Evolutionary conservation across 148 eudicot genomes (phyloP).

Genomic region (Silene latifolia): DNA sequence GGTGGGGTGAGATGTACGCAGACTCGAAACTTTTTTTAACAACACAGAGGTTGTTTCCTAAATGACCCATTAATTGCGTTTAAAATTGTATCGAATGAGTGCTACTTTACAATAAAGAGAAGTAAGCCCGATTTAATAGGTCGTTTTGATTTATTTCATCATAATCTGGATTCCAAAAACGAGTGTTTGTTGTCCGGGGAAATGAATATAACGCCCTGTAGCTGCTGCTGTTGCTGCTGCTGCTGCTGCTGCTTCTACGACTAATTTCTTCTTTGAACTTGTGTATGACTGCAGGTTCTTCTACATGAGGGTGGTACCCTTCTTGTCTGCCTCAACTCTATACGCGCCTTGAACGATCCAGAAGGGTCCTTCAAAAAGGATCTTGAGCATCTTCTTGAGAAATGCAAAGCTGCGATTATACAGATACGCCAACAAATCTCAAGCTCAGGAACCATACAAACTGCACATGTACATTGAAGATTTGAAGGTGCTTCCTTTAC

Average conservation of each 20-base stretch:
- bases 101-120: too few species aligned
- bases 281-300: constrained; percentile 60
- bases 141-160: neutral
- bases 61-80: too few species aligned
- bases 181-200: neutral
- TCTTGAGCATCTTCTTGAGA: constrained; percentile 35
- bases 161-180: too few species aligned
- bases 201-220: neutral
- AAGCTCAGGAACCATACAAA: constrained; percentile 36
- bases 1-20: too few species aligned
- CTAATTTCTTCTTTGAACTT: neutral
- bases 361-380: constrained; percentile 62
- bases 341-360: constrained; percentile 75
- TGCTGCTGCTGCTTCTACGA: neutral
- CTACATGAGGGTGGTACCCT: constrained; percentile 96
- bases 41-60: too few species aligned
- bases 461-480: constrained; percentile 42
- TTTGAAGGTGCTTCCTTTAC: constrained; percentile 29
- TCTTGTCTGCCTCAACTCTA: constrained; percentile 83
- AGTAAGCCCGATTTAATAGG: too few species aligned
- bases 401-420: constrained; percentile 31
- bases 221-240: neutral
- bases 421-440: constrained; percentile 21
- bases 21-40: too few species aligned
- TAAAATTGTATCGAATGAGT: too few species aligned